Conservation (phyloP, 192 early-diverging fungal genomes). For the Allomyces macrogynus region DNA sequence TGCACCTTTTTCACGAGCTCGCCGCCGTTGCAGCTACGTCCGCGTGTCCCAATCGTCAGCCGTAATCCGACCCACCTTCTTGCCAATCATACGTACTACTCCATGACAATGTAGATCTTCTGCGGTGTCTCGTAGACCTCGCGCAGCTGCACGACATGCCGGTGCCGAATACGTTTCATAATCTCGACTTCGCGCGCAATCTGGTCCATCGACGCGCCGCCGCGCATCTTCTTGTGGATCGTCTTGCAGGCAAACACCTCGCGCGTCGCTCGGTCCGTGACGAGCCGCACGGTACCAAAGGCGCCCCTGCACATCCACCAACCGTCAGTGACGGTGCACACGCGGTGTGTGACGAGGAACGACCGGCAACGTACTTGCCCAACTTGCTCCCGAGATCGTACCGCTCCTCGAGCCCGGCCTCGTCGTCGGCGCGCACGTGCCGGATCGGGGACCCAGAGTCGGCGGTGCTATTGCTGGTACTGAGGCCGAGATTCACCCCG, state of each 20-base stretch:
- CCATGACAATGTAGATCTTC: slow-evolving; percentile 28
- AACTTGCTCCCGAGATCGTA: slow-evolving; percentile 7
- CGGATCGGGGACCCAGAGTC: not conserved
- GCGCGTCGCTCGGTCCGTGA: slow-evolving; percentile 13
- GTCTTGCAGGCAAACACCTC: slow-evolving; percentile 26
- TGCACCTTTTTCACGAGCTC: slow-evolving; percentile 10
- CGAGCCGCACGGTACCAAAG: slow-evolving; percentile 23
- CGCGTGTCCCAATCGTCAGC: not conserved
- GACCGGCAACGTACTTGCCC: slow-evolving; percentile 4
- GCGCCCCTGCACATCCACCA: too few relatives aligned
- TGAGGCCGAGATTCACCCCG: too few relatives aligned
- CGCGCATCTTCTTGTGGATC: slow-evolving; percentile 18
- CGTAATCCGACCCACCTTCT: too few relatives aligned
- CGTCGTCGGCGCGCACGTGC: slow-evolving; percentile 6
- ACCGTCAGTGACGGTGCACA: too few relatives aligned
- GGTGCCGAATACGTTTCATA: slow-evolving; percentile 24
- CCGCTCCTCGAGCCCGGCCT: slow-evolving; percentile 2
- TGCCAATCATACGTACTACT: slow-evolving; percentile 17
- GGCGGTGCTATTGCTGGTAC: not conserved
- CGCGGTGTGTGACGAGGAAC: too few relatives aligned
- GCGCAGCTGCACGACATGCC: slow-evolving; percentile 17
- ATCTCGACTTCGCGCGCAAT: slow-evolving; percentile 23
- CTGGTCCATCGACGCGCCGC: slow-evolving; percentile 18
- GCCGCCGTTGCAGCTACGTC: slow-evolving; percentile 9
- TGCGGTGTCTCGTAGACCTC: slow-evolving; percentile 28